Percentiles rank a stretch among this genome's conserved stretches.
Evolutionary conservation across 345 rosid species (phyloP).

Genomic region (Euphorbia lathyris): DNA sequence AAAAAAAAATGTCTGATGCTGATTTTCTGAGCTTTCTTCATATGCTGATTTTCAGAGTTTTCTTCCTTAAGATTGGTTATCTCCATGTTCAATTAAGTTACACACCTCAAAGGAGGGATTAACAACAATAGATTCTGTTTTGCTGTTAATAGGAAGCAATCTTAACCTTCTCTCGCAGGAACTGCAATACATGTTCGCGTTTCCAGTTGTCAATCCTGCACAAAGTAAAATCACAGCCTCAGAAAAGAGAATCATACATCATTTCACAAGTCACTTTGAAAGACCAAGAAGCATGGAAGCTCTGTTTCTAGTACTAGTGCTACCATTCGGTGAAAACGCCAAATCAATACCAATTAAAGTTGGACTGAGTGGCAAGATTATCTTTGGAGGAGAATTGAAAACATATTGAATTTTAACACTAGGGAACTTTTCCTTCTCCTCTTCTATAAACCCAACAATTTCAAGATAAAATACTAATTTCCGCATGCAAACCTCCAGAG

Average conservation of each 20-base stretch:
- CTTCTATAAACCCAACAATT: constrained; percentile 84
- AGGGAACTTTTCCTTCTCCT: constrained; percentile 79
- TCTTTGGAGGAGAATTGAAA: constrained; percentile 93
- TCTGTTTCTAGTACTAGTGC: background rate
- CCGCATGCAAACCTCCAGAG: constrained; percentile 88
- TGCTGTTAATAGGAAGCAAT: constrained; percentile 35
- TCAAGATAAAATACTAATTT: constrained; percentile 91
- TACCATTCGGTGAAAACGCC: background rate
- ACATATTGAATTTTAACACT: constrained; percentile 64
- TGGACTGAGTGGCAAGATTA: constrained; percentile 47
- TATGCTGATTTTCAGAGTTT: background rate
- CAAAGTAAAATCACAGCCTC: background rate
- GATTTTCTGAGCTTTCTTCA: background rate
- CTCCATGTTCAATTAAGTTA: background rate
- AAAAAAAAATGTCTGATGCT: background rate
- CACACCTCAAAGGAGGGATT: background rate
- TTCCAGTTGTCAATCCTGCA: constrained; percentile 98
- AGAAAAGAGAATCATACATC: background rate
- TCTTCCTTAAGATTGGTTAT: background rate
- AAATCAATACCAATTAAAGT: constrained; percentile 2
- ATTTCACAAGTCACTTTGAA: background rate
- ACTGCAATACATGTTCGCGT: constrained; percentile 83
- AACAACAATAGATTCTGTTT: background rate
- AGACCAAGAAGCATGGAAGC: background rate
- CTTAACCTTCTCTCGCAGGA: constrained; percentile 73